Base-by-base conservation (phyloP, 345 rosid species). In the Excoecaria agallocha region DNA sequence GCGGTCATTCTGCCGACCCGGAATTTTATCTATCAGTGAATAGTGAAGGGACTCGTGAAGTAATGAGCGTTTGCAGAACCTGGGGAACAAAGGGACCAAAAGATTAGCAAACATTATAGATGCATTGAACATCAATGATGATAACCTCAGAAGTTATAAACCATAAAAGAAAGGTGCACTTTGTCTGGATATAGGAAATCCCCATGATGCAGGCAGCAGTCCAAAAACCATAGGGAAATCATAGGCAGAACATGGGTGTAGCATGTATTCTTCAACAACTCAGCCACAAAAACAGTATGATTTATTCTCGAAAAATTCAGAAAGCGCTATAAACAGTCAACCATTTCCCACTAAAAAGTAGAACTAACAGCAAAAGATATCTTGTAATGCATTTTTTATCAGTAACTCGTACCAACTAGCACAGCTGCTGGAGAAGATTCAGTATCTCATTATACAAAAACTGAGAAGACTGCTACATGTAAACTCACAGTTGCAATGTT, bases 1-100 rank as follows among this genome's bases (percentile, higher is more conserved):
- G 57, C 99, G 98, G 78, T 96, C 99, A 75, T 87, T 96, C 85
- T 92, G 99, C 64, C 98, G 95, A 57, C 99, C 99, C 64, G 99
- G 99, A 85, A 96, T 96, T 84, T 87, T 87, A 84, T 96, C 98
- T 68, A 96, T 93, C 66, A 96, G 89, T 50, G 89, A 89, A 83
- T 86, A 82, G 76, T 93, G 92, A 79, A 96, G 86, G 73, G 90
- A 87, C 82, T 96, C 97, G 11, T 79, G 91, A 73, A 96, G 86
- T 66, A 96, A 86, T 49, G 99, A 96, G 41, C 98, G 97, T 74
- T 86, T 82, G 83, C 93, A 93, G 66, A 96, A 93, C 99, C 99
- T 96, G 83, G 71, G 74, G 55, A 43, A 80, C 9, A 68, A 69
- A 55, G 74, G 66, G 71, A 76, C 71, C 65, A 77, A 79, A 79